Conservation (phyloP, 2,329 filamentous ascomycete genomes). For the Claviceps capensis region DNA sequence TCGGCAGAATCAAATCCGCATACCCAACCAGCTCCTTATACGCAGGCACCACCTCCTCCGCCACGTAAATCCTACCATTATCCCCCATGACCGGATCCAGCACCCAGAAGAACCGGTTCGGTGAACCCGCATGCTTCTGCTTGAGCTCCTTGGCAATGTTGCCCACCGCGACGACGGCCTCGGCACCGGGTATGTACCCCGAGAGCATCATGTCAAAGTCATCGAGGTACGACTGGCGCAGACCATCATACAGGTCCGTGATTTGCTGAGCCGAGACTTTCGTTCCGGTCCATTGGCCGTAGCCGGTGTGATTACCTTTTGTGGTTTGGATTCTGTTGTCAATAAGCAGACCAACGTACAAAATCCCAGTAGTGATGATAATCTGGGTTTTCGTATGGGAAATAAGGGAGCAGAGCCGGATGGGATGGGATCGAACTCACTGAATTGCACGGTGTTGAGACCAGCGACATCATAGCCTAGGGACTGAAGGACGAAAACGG, state of each 20-base stretch:
- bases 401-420: no score
- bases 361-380: no score
- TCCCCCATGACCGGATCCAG: slow-evolving; percentile 98
- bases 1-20: slow-evolving; percentile 86
- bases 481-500: slow-evolving; percentile 85
- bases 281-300: slow-evolving; percentile 76
- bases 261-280: slow-evolving; percentile 73
- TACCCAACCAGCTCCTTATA: slow-evolving; percentile 69
- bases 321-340: background rate
- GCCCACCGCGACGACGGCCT: slow-evolving; percentile 72
- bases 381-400: no score
- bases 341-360: no score
- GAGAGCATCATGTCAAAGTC: slow-evolving; percentile 91
- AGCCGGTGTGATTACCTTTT: slow-evolving; percentile 87
- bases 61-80: slow-evolving; percentile 82
- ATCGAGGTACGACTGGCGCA: slow-evolving; percentile 71
- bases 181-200: slow-evolving; percentile 83
- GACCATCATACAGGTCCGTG: slow-evolving; percentile 66
- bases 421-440: slow-evolving; percentile 35
- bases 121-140: slow-evolving; percentile 43
- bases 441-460: slow-evolving; percentile 95
- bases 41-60: slow-evolving; percentile 77
- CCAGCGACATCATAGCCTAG: slow-evolving; percentile 88
- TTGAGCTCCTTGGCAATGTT: slow-evolving; percentile 71
- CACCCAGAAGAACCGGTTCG: slow-evolving; percentile 88